These are phyloP conservation scores for Botryotinia globosa DNA, from an alignment of 2,329 filamentous ascomycete species.

Conservation along the genomic window DNA sequence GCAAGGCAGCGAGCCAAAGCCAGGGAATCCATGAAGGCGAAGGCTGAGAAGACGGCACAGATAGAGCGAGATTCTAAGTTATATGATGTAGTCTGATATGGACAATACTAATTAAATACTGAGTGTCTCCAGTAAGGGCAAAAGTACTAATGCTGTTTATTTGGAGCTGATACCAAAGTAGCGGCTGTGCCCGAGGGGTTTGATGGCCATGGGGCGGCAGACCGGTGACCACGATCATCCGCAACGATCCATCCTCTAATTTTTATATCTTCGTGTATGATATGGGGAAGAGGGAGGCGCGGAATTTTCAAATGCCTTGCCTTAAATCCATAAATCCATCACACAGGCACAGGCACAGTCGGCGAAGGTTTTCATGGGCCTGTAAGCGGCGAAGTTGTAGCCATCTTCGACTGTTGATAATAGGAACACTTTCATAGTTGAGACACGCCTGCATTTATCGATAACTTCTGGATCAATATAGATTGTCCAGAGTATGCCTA, in stretches of 20 bases:
- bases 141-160: background rate
- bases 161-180: background rate
- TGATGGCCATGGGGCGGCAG: background rate
- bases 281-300: background rate
- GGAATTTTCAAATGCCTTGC: background rate
- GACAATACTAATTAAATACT: background rate
- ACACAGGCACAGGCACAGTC: no score
- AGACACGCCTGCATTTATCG: conserved; percentile 1
- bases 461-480: background rate
- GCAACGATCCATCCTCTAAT: background rate
- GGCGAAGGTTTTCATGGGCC: background rate
- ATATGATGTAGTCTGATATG: background rate
- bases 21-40: conserved; percentile 25
- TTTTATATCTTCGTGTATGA: background rate
- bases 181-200: background rate
- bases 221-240: background rate
- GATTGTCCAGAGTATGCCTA: background rate
- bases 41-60: conserved; percentile 24
- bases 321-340: background rate
- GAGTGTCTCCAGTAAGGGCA: background rate
- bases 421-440: background rate
- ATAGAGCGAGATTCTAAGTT: background rate
- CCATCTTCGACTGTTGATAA: background rate
- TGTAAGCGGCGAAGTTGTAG: background rate
- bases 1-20: conserved; percentile 29